These are phyloP conservation scores for Stephania cephalantha DNA, from an alignment of 164 flowering plant species.

Conservation along the genomic window DNA sequence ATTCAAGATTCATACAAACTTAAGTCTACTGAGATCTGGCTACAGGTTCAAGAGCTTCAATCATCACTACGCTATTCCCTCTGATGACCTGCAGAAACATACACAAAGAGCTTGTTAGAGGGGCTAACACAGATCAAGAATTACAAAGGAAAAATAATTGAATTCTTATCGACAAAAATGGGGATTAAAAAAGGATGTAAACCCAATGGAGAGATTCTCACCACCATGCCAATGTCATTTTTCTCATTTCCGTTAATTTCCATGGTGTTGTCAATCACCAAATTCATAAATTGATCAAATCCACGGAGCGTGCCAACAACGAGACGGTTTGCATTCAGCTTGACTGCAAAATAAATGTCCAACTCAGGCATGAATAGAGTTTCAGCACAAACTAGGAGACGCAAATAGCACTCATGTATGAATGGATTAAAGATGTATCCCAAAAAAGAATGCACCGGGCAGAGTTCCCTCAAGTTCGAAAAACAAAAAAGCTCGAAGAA, in stretches of 20 bases:
- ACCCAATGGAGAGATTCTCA: constrained; percentile 19
- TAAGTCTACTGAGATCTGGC: constrained; percentile 7
- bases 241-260: constrained; percentile 61
- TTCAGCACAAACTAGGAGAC: not conserved
- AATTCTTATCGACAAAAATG: too few species aligned
- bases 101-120: not conserved
- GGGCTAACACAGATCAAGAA: not conserved
- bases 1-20: not conserved
- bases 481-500: not conserved
- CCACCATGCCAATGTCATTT: constrained; percentile 82
- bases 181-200: not conserved
- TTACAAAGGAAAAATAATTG: too few species aligned
- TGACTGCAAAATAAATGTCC: constrained; percentile 39
- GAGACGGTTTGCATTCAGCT: constrained; percentile 67
- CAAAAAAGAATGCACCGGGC: not conserved
- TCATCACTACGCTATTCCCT: constrained; percentile 22
- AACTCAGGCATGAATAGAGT: not conserved
- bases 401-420: not conserved
- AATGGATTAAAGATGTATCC: not conserved
- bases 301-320: constrained; percentile 76
- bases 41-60: constrained; percentile 22
- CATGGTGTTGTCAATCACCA: constrained; percentile 65
- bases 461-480: not conserved
- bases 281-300: constrained; percentile 80
- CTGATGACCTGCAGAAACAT: constrained; percentile 17